Evolutionary conservation across 371 early-diverging fungal genomes (phyloP), one percentile per base, ranked within the genome.

Genomic region (Paraphysoderma sedebokerense): DNA sequence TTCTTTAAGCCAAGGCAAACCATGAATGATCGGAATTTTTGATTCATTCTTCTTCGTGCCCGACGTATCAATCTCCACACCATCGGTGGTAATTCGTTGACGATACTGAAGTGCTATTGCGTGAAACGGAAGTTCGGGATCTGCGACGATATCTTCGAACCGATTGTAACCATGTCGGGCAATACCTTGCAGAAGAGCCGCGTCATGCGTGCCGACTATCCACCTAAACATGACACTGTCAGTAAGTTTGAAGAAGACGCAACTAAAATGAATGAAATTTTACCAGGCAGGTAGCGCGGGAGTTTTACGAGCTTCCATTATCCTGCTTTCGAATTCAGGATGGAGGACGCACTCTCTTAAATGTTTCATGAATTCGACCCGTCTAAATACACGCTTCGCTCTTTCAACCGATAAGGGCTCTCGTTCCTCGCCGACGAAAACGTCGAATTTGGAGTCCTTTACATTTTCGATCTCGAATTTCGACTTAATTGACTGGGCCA

Each of bases 141-240:
- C 86, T 38, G 68, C 68, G 15, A 79, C 63, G 48, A 83, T 67
- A 29, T 79, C 52, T 54, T 85, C 85, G 41, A 61, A 62, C 6
- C 85, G 68, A 22, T 68, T 67, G 29, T 79, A 58, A 22, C 89
- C 89, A 57, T 81, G 82, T 37, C 69, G 70, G 19, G 77, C 75
- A 30, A 86, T 63, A 0, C 76, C 85, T 26, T 65, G 62, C 49
- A 86, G 50, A 28, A 85, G 74, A 13, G 75, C 74, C 32, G 64
- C 63, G 52, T 86, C 87, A 53, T 85, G 80, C 2, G 56, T 51
- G 23, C 70, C 73, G 0, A 66, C 68, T 46, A 68, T 58, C 80
- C 84, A 82, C 81, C 84, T 29, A 32, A 38, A 37, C 27, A 27
- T 53, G 54, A 48, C 51, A 49, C 32, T 52, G 52, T 3, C 52